These are phyloP conservation scores for Penicillium roqueforti DNA, from an alignment of 495 filamentous ascomycete genomes.

Conservation along the genomic window DNA sequence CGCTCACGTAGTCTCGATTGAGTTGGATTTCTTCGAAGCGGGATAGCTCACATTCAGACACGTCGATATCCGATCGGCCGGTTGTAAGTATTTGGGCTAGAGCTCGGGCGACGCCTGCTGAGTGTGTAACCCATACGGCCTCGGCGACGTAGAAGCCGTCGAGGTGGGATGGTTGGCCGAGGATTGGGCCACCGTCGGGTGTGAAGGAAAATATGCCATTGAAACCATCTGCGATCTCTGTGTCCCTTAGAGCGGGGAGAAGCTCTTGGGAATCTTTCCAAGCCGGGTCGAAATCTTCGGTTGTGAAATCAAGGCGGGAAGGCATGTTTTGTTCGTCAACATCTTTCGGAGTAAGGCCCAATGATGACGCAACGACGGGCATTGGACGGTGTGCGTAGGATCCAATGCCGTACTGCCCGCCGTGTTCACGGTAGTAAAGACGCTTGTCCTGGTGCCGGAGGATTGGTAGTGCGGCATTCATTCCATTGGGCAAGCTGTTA, in stretches of 20 bases:
- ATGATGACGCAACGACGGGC: slow-evolving; percentile 40
- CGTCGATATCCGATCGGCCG: slow-evolving; percentile 42
- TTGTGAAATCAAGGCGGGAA: slow-evolving; percentile 46
- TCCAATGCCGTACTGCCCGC: slow-evolving; percentile 49
- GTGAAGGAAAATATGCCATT: slow-evolving; percentile 54
- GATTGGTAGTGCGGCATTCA: slow-evolving; percentile 43
- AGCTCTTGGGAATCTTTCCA: slow-evolving; percentile 44
- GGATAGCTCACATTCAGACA: slow-evolving; percentile 46
- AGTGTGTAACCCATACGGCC: slow-evolving; percentile 54
- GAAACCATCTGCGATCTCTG: slow-evolving; percentile 46
- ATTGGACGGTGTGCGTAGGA: slow-evolving; percentile 52
- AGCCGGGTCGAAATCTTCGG: slow-evolving; percentile 46
- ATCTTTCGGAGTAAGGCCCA: slow-evolving; percentile 40
- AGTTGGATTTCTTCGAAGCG: slow-evolving; percentile 49
- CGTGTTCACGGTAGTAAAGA: slow-evolving; percentile 52
- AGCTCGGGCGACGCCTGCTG: slow-evolving; percentile 49
- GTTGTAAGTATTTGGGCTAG: slow-evolving; percentile 46
- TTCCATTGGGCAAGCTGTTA: slow-evolving; percentile 33
- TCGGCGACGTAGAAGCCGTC: slow-evolving; percentile 52
- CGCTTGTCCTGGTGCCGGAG: slow-evolving; percentile 50
- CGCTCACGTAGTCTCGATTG: slow-evolving; percentile 38
- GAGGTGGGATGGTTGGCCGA: slow-evolving; percentile 44
- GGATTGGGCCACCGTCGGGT: slow-evolving; percentile 47
- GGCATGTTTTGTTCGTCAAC: slow-evolving; percentile 51
- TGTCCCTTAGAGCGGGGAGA: slow-evolving; percentile 38